Base-by-base conservation (phyloP, 2,329 filamentous ascomycete species). In the Exophiala mesophila region DNA sequence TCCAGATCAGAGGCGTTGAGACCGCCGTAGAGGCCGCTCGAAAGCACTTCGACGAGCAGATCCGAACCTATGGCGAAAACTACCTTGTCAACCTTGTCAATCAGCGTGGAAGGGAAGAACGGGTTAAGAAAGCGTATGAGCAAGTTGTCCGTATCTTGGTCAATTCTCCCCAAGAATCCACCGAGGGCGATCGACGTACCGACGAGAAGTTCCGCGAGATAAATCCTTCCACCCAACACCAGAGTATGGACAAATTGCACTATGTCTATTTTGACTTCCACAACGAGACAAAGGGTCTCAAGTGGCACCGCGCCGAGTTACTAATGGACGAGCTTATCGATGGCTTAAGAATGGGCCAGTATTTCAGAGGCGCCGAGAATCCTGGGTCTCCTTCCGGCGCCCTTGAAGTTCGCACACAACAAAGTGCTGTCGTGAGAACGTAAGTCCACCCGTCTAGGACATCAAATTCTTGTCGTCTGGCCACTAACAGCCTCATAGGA, bases 261-360 rank as follows among this genome's bases (percentile, higher is more conserved):
- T 98, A 98, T 64, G 69, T 97, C 57, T 98, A 97, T 70, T 98
- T 98, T 61, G 92, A 98, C 68, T 98, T 94, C 64, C 94, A 98
- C 70, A 88, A 83, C 59, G 92, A 98, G 68, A 98, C 94, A 36
- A 96, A 96, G 67, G 90, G 90, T 26, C 74, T 96, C 57, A 82
- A 85, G 59, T 95, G 92, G 85, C 83, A 98, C 63, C 86, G 89
- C 36, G 89, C 90, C 0, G 82, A 90, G 63, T 73, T 94, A 30
- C 76, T 98, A 16, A 73, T 98, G 45, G 85, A 96, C 55, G 82
- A 84, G 59, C 73, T 98, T 39, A 78, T 80, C 38, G 80, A 86
- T 32, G 84, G 83, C 7, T 72, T 98, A 5, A 69, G 82, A 13
- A 77, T 80, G 29, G 88, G 94, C 55, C 82, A 85, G 54, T 98